Conservation (phyloP, 192 early-diverging fungal genomes). For the Coemansia sp. region DNA sequence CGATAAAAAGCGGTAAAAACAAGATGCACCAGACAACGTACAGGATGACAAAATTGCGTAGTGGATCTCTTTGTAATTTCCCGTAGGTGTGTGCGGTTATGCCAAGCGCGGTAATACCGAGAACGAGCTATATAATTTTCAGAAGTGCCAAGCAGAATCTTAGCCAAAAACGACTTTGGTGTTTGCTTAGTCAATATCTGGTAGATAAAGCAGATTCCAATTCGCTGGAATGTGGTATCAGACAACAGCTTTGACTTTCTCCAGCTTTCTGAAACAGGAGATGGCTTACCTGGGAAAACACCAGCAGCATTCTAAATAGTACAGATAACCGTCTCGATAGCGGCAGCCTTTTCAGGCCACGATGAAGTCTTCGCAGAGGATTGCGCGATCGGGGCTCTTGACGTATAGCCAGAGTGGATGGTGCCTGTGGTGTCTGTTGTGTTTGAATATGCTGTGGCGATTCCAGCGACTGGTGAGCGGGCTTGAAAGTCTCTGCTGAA, state of each 20-base stretch:
- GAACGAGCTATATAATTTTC: slow-evolving; percentile 45
- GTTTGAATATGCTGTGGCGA: background rate
- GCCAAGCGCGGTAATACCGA: slow-evolving; percentile 57
- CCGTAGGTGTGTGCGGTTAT: slow-evolving; percentile 53
- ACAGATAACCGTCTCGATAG: slow-evolving; percentile 4
- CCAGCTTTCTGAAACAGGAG: background rate
- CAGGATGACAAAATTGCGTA: slow-evolving; percentile 63
- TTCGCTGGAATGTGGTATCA: background rate
- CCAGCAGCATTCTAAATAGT: slow-evolving; percentile 10
- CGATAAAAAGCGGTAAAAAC: slow-evolving; percentile 64
- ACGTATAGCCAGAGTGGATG: background rate
- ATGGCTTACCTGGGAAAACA: slow-evolving; percentile 14
- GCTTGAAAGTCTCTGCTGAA: background rate
- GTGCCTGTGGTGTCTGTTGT: background rate
- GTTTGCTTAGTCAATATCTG: background rate
- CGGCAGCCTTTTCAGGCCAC: slow-evolving; percentile 13
- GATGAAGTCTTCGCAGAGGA: slow-evolving; percentile 10
- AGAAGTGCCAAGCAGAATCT: background rate
- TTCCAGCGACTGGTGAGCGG: background rate
- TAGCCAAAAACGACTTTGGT: background rate
- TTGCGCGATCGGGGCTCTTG: background rate
- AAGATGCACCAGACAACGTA: slow-evolving; percentile 61
- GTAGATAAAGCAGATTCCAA: background rate
- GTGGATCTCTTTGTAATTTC: slow-evolving; percentile 49
- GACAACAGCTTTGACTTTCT: background rate